phyloP scores from a whole-genome alignment of 139 green algal genomes.

The Zygnema circumcarinatum region DNA sequence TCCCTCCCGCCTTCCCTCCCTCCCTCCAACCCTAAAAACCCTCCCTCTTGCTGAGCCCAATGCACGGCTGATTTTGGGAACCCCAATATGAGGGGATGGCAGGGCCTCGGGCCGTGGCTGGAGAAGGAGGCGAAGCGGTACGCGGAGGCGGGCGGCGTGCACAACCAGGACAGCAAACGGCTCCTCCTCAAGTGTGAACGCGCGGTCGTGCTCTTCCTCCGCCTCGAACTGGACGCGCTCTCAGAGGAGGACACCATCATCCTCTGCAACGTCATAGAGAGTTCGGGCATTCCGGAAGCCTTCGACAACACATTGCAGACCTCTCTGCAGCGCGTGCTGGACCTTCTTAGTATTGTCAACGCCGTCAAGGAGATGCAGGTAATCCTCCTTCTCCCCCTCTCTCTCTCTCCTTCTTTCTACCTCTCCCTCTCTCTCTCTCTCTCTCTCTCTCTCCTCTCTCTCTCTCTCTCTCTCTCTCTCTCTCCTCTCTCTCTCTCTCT shows the following conservation, averaged over 20 bases:
- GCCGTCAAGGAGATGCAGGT: constrained; percentile 36
- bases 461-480: neutral
- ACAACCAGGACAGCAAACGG: constrained; percentile 29
- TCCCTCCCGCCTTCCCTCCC: no score
- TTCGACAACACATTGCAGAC: constrained; percentile 19
- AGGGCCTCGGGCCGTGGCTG: constrained; percentile 35
- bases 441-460: neutral
- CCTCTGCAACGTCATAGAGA: constrained; percentile 29
- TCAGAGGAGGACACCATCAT: constrained; percentile 35
- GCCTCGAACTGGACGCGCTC: constrained; percentile 24
- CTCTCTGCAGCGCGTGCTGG: constrained; percentile 15
- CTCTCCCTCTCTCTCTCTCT: neutral
- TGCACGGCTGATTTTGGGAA: no score
- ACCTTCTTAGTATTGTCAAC: constrained; percentile 34
- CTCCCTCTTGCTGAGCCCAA: no score
- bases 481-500: neutral
- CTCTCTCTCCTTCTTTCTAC: neutral
- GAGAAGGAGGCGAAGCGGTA: constrained; percentile 22
- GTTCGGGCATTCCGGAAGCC: constrained; percentile 20
- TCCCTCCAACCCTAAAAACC: no score
- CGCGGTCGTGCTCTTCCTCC: constrained; percentile 22
- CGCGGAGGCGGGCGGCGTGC: constrained; percentile 20
- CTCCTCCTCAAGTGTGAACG: constrained; percentile 10
- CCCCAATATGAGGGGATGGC: no score
- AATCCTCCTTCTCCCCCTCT: neutral